Evolutionary conservation across 1,284 basidiomycete species (phyloP).

Genomic region (Sphagnurus paluster): DNA sequence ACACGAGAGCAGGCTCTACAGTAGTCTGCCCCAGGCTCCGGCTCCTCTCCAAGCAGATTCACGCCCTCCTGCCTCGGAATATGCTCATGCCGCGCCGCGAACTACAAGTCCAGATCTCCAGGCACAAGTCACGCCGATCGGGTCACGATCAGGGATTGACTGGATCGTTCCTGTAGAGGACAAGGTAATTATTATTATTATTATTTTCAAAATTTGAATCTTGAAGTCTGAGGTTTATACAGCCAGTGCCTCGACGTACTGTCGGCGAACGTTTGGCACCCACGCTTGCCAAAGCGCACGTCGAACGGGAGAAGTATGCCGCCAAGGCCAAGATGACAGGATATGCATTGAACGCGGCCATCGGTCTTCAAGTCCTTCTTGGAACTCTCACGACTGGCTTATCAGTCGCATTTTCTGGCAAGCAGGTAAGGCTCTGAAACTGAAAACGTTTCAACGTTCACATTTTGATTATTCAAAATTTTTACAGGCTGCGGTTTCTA

Average conservation of each 20-base stretch:
- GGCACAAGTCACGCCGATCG: slow-evolving; percentile 23
- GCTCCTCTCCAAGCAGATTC: slow-evolving; percentile 19
- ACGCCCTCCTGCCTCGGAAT: slow-evolving; percentile 4
- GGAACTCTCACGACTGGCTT: slow-evolving; percentile 70
- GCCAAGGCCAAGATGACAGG: slow-evolving; percentile 47
- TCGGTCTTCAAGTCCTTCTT: slow-evolving; percentile 57
- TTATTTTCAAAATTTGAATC: neutral
- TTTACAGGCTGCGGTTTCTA: slow-evolving; percentile 40
- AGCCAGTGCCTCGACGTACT: slow-evolving; percentile 27
- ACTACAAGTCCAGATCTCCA: slow-evolving; percentile 20
- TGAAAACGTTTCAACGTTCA: too few relatives aligned
- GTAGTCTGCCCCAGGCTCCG: slow-evolving; percentile 12
- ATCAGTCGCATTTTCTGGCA: slow-evolving; percentile 52
- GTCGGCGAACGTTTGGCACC: slow-evolving; percentile 46
- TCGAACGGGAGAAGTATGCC: slow-evolving; percentile 42
- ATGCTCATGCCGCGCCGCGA: slow-evolving; percentile 9
- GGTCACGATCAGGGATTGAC: slow-evolving; percentile 28
- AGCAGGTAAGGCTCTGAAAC: slow-evolving; percentile 27
- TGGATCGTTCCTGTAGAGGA: slow-evolving; percentile 35
- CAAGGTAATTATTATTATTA: slow-evolving; percentile 19
- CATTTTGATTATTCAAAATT: neutral
- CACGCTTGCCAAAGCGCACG: slow-evolving; percentile 42
- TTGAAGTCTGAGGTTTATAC: too few relatives aligned
- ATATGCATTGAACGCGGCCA: slow-evolving; percentile 49
- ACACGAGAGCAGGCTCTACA: neutral